These are phyloP conservation scores for Boechera retrofracta DNA, from an alignment of 345 rosid genomes.

Conservation along the genomic window DNA sequence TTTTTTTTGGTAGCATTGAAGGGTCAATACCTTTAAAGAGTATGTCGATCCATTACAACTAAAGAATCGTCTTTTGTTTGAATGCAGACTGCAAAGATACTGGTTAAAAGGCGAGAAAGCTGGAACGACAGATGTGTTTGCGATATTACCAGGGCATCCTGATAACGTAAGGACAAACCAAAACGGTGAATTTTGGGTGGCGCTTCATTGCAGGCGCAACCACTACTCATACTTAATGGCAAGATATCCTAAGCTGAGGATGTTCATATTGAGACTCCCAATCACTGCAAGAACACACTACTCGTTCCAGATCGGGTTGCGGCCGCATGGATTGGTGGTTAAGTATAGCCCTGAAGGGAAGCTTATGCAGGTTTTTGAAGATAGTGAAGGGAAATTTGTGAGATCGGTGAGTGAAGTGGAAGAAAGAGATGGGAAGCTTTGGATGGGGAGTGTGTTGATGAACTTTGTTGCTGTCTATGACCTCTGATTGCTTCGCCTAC, in stretches of 20 bases:
- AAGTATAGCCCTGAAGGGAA: slow-evolving; percentile 87
- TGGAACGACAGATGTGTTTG: slow-evolving; percentile 75
- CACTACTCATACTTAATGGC: slow-evolving; percentile 50
- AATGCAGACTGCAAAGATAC: slow-evolving; percentile 69
- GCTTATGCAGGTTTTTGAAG: slow-evolving; percentile 73
- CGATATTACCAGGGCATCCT: slow-evolving; percentile 76
- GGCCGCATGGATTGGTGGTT: slow-evolving; percentile 53
- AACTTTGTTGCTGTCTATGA: slow-evolving; percentile 74
- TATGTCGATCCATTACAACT: neutral
- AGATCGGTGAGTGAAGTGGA: slow-evolving; percentile 83
- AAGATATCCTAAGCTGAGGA: slow-evolving; percentile 58
- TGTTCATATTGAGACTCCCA: slow-evolving; percentile 69
- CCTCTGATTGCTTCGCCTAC: slow-evolving; percentile 44
- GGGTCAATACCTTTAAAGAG: neutral
- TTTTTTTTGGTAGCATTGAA: neutral
- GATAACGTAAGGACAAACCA: slow-evolving; percentile 79
- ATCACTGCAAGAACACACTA: slow-evolving; percentile 61
- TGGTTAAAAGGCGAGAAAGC: slow-evolving; percentile 93
- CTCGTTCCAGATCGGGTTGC: slow-evolving; percentile 59
- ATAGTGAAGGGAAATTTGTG: slow-evolving; percentile 78
- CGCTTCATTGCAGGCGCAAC: slow-evolving; percentile 63
- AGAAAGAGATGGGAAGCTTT: slow-evolving; percentile 90
- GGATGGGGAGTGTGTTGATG: slow-evolving; percentile 96
- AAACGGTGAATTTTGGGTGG: slow-evolving; percentile 94
- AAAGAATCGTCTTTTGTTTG: neutral